phyloP scores from a whole-genome alignment of 306 rosid species.

The Corylus americana region DNA sequence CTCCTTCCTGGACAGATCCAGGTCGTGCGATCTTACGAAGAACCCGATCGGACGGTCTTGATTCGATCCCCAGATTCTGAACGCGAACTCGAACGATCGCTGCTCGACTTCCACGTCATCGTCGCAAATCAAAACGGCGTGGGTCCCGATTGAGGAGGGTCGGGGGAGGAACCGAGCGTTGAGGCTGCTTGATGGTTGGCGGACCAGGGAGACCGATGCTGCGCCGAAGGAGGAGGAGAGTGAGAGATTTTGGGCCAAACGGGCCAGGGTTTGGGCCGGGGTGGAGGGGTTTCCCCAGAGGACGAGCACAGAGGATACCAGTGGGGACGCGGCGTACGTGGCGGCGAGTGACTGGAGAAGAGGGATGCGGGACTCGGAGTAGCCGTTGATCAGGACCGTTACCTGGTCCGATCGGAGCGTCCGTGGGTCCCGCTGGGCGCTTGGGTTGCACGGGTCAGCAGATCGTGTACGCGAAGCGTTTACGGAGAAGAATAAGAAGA shows the following conservation, averaged over 20 bases:
- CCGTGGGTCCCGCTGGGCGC: conserved; percentile 22
- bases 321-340: conserved; percentile 60
- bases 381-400: conserved; percentile 85
- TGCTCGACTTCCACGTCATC: conserved; percentile 75
- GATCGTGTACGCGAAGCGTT: conserved; percentile 14
- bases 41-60: conserved; percentile 58
- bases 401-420: conserved; percentile 54
- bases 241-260: conserved; percentile 51
- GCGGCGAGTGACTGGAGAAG: conserved; percentile 68
- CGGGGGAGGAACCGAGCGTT: conserved; percentile 76
- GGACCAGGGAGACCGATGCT: conserved; percentile 45
- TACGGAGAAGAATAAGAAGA: conserved; percentile 16
- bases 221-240: conserved; percentile 34
- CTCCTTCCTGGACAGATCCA: conserved; percentile 56
- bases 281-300: conserved; percentile 94
- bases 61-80: conserved; percentile 53
- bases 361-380: conserved; percentile 71
- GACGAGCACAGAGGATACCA: conserved; percentile 67
- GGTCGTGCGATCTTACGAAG: conserved; percentile 80
- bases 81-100: conserved; percentile 62
- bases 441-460: conserved; percentile 39
- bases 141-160: conserved; percentile 42
- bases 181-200: conserved; percentile 59
- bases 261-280: conserved; percentile 30
- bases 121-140: conserved; percentile 76